phyloP scores from a whole-genome alignment of 371 early-diverging fungal species.

The Saksenaea vasiformis region DNA sequence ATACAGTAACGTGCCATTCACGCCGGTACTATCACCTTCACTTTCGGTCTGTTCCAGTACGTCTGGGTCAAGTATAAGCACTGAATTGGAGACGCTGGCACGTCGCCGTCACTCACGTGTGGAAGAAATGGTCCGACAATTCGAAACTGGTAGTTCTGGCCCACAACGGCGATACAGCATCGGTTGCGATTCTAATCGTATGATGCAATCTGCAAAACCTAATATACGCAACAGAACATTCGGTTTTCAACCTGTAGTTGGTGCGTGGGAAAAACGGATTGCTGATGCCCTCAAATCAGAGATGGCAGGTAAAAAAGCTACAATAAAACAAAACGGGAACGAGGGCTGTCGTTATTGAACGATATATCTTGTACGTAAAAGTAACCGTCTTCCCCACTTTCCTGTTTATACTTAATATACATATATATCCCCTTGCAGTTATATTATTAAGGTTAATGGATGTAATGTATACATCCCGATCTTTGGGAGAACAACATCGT shows the following conservation, averaged over 20 bases:
- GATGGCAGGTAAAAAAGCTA: not conserved
- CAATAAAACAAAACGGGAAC: too few relatives aligned
- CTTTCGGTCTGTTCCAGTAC: constrained; percentile 14
- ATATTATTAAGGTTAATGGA: too few relatives aligned
- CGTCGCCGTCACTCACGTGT: constrained; percentile 16
- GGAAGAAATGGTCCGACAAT: constrained; percentile 19
- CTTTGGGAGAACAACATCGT: too few relatives aligned
- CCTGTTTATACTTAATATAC: too few relatives aligned
- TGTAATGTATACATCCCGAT: too few relatives aligned
- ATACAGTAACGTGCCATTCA: not conserved
- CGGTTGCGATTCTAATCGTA: not conserved
- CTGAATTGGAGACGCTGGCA: constrained; percentile 10
- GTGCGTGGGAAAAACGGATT: constrained; percentile 21
- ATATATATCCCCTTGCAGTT: too few relatives aligned
- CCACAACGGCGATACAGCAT: constrained; percentile 13
- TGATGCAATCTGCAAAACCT: constrained; percentile 4
- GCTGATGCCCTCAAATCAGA: constrained; percentile 3
- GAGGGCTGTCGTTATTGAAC: too few relatives aligned
- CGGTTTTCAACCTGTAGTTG: constrained; percentile 17
- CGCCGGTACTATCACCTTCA: constrained; percentile 13
- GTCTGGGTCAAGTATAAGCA: not conserved
- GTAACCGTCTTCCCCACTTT: too few relatives aligned
- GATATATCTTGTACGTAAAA: too few relatives aligned
- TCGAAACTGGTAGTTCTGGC: not conserved
- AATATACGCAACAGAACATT: constrained; percentile 19